Evolutionary conservation across 371 early-diverging fungal genomes (phyloP), one percentile per base, ranked within the genome.

Genomic region (Mucor circinelloides): DNA sequence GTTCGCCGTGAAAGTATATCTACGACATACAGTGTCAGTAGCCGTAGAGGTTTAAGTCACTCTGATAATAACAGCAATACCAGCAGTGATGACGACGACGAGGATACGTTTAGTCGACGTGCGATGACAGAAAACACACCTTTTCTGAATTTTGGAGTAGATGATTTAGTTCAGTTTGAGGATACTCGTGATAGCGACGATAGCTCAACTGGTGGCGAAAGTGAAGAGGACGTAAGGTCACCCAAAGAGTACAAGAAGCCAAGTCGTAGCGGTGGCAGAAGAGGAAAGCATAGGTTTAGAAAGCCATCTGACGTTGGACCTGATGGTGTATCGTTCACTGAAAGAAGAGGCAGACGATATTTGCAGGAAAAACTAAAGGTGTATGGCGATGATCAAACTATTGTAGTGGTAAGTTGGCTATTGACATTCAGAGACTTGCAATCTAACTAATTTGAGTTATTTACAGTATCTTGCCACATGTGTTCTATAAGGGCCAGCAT

Each of bases 341-440:
- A 81, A 60, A 65, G 74, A 59, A 64, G 75, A 38, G 80, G 82
- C 5, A 65, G 78, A 55, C 28, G 67, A 10, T 79, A 74, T 62
- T 54, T 82, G 6, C 72, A 71, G 28, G 73, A 82, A 10, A 72
- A 72, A 31, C 44, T 82, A 2, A 68, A 67, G 2, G 72, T 82
- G 0, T 71, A 74, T 66, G 82, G 82, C 6, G 82, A 82, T 66
- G 82, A 82, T 58, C 82, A 79, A 61, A 82, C 76, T 7, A 82
- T 82, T 67, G 71, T 79, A 21, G 71, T 76, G 32, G 82, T 82
- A 79, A 78, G 68, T 58, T 32, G 30, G 25, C 21, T 12, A 9
- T 2, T 44, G 27, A 17, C 7, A 13, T 36, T 40, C 40, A 40
- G 5, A 40, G 40, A 15, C 5, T 40, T 17, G 40, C 40, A 40